Conservation (phyloP, 2,329 filamentous ascomycete genomes). For the Colletotrichum gloeosporioides region DNA sequence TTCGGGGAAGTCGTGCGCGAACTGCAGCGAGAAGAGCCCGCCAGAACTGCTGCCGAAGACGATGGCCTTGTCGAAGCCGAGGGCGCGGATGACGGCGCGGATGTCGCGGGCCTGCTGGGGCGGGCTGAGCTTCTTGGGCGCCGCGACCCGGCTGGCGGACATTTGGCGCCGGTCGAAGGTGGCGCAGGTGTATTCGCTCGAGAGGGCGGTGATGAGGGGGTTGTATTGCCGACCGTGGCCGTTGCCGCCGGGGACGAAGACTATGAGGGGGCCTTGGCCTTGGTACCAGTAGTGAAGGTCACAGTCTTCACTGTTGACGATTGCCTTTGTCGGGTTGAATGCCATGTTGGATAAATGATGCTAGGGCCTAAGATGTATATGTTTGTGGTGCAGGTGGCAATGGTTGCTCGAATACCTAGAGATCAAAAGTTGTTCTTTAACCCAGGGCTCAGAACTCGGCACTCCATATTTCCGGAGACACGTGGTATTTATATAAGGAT, state of each 20-base stretch:
- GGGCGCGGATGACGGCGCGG: slow-evolving; percentile 30
- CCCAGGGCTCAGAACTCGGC: not conserved
- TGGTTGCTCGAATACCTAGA: not conserved
- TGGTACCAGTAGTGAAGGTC: slow-evolving; percentile 36
- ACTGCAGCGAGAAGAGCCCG: slow-evolving; percentile 32
- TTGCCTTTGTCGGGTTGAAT: slow-evolving; percentile 24
- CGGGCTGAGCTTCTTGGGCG: slow-evolving; percentile 28
- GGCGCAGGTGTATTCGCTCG: slow-evolving; percentile 29
- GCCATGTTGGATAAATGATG: slow-evolving; percentile 11
- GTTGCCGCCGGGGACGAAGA: slow-evolving; percentile 37
- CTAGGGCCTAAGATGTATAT: not conserved
- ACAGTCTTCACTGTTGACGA: slow-evolving; percentile 33
- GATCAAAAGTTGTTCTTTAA: not conserved
- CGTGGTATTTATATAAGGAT: not conserved
- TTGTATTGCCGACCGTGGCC: slow-evolving; percentile 36
- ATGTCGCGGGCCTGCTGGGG: slow-evolving; percentile 36
- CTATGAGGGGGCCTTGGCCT: slow-evolving; percentile 33
- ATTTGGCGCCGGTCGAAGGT: slow-evolving; percentile 40
- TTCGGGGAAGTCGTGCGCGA: slow-evolving; percentile 33
- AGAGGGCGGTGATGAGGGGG: slow-evolving; percentile 30
- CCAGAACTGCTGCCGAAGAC: slow-evolving; percentile 35
- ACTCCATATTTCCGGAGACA: not conserved
- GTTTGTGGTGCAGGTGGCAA: too few relatives aligned
- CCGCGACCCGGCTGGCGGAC: slow-evolving; percentile 30
- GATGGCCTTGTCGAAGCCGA: slow-evolving; percentile 29